These are phyloP conservation scores for Trichoderma atroviride DNA, from an alignment of 2,329 filamentous ascomycete genomes.

Conservation along the genomic window DNA sequence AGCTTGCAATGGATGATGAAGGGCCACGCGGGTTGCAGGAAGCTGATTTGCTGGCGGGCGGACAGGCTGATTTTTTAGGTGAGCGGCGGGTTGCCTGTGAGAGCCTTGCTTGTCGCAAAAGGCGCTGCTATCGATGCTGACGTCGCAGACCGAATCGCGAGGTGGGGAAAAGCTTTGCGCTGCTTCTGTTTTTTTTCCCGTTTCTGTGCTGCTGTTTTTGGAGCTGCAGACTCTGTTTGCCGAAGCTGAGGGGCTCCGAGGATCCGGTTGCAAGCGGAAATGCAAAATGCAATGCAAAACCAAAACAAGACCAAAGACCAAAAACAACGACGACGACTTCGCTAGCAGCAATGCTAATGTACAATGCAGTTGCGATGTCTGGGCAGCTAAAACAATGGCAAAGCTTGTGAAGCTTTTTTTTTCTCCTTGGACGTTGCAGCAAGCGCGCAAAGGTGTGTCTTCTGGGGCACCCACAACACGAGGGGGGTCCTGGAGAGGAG, in stretches of 20 bases:
- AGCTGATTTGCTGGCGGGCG: conserved; percentile 55
- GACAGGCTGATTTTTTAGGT: conserved; percentile 30
- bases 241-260: conserved; percentile 23
- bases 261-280: conserved; percentile 14
- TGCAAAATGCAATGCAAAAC: not conserved
- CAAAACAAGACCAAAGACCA: not conserved
- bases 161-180: conserved; percentile 6
- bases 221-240: not conserved
- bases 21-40: conserved; percentile 41
- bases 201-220: not conserved
- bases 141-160: conserved; percentile 16
- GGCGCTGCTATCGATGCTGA: conserved; percentile 9
- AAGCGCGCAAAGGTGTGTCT: not conserved
- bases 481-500: not conserved
- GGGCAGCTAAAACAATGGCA: not conserved
- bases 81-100: conserved; percentile 29
- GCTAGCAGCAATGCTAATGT: not conserved
- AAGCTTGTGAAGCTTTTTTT: not conserved
- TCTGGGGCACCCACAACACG: not conserved
- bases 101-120: conserved; percentile 9
- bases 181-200: not conserved
- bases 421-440: not conserved
- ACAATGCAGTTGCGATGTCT: not conserved
- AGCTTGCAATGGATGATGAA: conserved; percentile 39
- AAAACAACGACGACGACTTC: not conserved